Percentiles rank a stretch among this genome's conserved stretches.
phyloP scores from a whole-genome alignment of 805 yeast genomes.

The Suhomyces vadensis region DNA sequence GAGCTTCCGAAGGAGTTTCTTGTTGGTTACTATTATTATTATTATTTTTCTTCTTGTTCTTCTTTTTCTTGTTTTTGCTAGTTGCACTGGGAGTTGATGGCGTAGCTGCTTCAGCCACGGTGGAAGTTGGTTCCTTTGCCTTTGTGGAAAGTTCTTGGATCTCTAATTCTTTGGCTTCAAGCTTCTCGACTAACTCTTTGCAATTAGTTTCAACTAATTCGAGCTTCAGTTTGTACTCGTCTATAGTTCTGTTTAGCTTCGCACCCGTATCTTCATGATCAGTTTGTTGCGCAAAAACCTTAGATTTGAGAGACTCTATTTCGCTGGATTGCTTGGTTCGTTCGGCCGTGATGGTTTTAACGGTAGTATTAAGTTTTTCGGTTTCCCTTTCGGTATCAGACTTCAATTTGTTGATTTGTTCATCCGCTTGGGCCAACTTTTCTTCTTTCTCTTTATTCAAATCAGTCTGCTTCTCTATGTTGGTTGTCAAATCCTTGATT shows the following conservation, averaged over 20 bases:
- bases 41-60: slow-evolving; percentile 20
- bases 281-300: background rate
- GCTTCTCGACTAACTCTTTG: background rate
- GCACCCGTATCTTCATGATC: background rate
- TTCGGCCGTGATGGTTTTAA: background rate
- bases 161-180: slow-evolving; percentile 3
- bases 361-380: background rate
- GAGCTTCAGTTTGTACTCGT: background rate
- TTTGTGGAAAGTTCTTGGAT: background rate
- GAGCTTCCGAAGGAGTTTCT: slow-evolving; percentile 1
- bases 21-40: background rate
- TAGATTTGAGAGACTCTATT: background rate
- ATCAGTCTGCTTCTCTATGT: background rate
- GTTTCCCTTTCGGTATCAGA: background rate
- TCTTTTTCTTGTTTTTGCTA: slow-evolving; percentile 23
- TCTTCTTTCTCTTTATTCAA: background rate
- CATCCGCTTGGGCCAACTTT: background rate
- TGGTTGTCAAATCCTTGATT: background rate
- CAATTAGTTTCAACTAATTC: background rate
- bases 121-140: background rate
- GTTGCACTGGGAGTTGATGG: slow-evolving; percentile 4
- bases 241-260: background rate
- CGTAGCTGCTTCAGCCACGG: background rate
- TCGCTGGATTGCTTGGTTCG: no score
- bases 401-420: background rate